Percentiles rank a stretch among this genome's conserved stretches.
Conservation (phyloP, 192 early-diverging fungal genomes). For the Linnemannia schmuckeri region DNA sequence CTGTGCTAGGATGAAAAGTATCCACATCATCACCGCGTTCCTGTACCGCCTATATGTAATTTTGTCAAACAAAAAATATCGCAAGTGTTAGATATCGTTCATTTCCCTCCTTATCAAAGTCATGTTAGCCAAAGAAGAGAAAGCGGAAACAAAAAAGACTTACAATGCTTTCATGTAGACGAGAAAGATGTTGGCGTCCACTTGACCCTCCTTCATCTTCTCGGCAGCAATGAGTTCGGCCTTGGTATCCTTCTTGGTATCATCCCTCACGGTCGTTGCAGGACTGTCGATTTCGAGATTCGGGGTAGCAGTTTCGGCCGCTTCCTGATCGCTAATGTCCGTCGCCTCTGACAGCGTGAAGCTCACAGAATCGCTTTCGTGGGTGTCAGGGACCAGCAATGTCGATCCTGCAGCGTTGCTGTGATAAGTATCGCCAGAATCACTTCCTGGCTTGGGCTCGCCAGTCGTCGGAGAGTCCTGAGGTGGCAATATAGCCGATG, state of each 20-base stretch:
- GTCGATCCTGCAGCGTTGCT: not conserved
- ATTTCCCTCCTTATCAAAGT: not conserved
- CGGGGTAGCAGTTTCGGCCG: not conserved
- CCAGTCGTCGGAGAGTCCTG: not conserved
- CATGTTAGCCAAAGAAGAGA: not conserved
- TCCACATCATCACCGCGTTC: slow-evolving; percentile 61
- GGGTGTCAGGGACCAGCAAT: not conserved
- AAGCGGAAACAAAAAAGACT: not conserved
- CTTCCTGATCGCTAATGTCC: not conserved
- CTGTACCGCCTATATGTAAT: slow-evolving; percentile 7
- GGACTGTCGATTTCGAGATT: not conserved
- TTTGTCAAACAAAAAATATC: not conserved
- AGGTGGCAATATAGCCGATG: not conserved
- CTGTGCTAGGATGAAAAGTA: slow-evolving; percentile 59
- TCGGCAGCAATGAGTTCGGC: slow-evolving; percentile 19
- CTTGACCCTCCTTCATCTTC: slow-evolving; percentile 13
- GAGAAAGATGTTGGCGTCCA: slow-evolving; percentile 29
- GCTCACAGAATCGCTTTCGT: slow-evolving; percentile 35
- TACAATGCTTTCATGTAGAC: slow-evolving; percentile 37
- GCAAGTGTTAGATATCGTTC: not conserved
- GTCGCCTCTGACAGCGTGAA: slow-evolving; percentile 5
- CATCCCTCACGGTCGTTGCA: not conserved
- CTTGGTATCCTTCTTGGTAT: slow-evolving; percentile 28
- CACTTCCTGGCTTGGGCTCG: not conserved
- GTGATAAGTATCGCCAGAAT: not conserved